These are phyloP conservation scores for Schizosaccharomyces osmophilus DNA, from an alignment of 805 yeast genomes.

Conservation along the genomic window DNA sequence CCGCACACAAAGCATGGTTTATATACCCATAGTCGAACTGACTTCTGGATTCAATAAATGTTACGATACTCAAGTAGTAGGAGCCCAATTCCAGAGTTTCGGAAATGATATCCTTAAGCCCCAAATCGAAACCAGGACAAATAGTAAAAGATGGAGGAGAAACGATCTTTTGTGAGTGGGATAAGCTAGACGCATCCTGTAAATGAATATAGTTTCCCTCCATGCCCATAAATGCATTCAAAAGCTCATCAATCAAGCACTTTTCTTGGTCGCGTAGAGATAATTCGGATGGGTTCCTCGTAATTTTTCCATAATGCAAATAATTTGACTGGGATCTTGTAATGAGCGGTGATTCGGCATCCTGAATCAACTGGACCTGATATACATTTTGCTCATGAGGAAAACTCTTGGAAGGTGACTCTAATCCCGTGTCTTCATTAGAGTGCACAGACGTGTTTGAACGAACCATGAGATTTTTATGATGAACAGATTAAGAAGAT, in stretches of 20 bases:
- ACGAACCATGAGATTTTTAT: no score
- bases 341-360: neutral
- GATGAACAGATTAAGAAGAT: no score
- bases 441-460: no score
- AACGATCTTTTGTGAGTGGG: conserved; percentile 19
- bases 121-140: conserved; percentile 50
- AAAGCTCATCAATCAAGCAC: conserved; percentile 40
- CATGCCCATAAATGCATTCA: conserved; percentile 30
- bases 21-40: conserved; percentile 38
- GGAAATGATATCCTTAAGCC: conserved; percentile 44
- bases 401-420: neutral
- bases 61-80: conserved; percentile 29
- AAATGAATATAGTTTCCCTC: conserved; percentile 59
- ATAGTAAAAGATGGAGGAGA: conserved; percentile 50
- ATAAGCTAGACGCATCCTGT: conserved; percentile 35
- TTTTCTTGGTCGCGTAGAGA: conserved; percentile 32
- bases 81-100: conserved; percentile 39
- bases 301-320: neutral
- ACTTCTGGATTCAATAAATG: conserved; percentile 38
- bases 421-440: no score
- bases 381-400: neutral
- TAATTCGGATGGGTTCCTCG: neutral
- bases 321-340: neutral
- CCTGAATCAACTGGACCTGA: neutral
- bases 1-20: conserved; percentile 45